phyloP scores from a whole-genome alignment of 108 stramenopile genomes.

The Chaetoceros tenuissimus region DNA sequence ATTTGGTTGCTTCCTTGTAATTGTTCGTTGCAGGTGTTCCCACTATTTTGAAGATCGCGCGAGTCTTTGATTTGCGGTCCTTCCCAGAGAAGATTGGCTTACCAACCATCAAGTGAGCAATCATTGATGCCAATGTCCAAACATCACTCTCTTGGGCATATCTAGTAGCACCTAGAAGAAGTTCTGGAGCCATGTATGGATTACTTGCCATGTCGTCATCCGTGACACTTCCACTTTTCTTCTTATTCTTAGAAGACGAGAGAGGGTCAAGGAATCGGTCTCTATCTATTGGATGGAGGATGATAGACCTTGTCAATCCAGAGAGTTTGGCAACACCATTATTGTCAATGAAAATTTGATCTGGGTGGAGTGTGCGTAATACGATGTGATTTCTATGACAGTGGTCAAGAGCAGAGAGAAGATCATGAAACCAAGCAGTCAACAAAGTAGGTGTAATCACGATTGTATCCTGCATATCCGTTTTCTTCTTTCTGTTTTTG shows the following conservation, averaged over 20 bases:
- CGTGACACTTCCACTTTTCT: slow-evolving; percentile 8
- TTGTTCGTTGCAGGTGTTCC: slow-evolving; percentile 57
- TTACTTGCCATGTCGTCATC: slow-evolving; percentile 46
- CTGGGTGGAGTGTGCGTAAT: slow-evolving; percentile 55
- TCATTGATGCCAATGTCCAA: slow-evolving; percentile 71
- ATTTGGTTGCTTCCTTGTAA: slow-evolving; percentile 41
- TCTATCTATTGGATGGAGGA: slow-evolving; percentile 39
- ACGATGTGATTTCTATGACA: slow-evolving; percentile 74
- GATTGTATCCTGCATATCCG: slow-evolving; percentile 8
- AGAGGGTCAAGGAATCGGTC: slow-evolving; percentile 30
- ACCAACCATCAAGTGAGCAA: slow-evolving; percentile 63
- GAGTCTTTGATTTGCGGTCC: slow-evolving; percentile 51
- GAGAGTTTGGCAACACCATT: slow-evolving; percentile 67
- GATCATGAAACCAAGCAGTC: slow-evolving; percentile 65
- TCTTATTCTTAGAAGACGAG: slow-evolving; percentile 21
- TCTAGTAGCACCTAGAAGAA: slow-evolving; percentile 63
- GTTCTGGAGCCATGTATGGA: slow-evolving; percentile 68
- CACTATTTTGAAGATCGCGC: slow-evolving; percentile 64
- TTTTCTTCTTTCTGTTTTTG: slow-evolving; percentile 31
- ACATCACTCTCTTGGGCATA: slow-evolving; percentile 74
- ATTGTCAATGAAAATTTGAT: slow-evolving; percentile 72
- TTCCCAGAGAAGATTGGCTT: slow-evolving; percentile 72
- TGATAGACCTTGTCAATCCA: slow-evolving; percentile 61
- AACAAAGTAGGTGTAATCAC: slow-evolving; percentile 43
- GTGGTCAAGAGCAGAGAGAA: slow-evolving; percentile 66